Percentiles rank a stretch among this genome's conserved stretches.
These are phyloP conservation scores for Arthroderma uncinatum DNA, from an alignment of 2,329 filamentous ascomycete genomes.

Conservation along the genomic window DNA sequence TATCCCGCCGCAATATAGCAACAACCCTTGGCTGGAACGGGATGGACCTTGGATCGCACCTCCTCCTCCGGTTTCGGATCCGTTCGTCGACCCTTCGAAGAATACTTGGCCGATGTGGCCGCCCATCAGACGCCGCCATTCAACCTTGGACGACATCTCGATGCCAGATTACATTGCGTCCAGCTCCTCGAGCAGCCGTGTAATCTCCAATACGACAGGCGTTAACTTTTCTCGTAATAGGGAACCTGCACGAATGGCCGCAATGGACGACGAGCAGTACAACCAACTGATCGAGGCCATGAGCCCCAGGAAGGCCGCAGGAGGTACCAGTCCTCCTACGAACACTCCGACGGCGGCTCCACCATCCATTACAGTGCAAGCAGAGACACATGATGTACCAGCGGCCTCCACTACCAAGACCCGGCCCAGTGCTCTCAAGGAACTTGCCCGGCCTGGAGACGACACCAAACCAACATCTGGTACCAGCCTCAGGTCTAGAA, in stretches of 20 bases:
- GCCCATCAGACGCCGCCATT: constrained; percentile 23
- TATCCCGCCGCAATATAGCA: constrained; percentile 19
- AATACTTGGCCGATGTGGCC: constrained; percentile 17
- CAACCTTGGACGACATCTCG: constrained; percentile 35
- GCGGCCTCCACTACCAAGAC: constrained; percentile 5
- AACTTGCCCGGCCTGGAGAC: constrained; percentile 21
- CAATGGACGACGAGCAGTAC: constrained; percentile 29
- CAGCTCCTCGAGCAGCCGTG: constrained; percentile 31
- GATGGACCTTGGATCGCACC: constrained; percentile 22
- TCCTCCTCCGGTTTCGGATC: constrained; percentile 27
- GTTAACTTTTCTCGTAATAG: constrained; percentile 35
- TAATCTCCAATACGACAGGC: constrained; percentile 32
- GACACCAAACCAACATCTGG: constrained; percentile 24
- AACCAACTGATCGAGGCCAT: constrained; percentile 29
- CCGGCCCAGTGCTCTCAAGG: constrained; percentile 20
- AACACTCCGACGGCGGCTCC: constrained; percentile 21
- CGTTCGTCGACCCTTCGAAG: constrained; percentile 32
- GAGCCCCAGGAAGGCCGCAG: constrained; percentile 25
- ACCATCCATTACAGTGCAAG: neutral
- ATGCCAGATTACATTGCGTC: constrained; percentile 40
- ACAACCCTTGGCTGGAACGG: constrained; percentile 13
- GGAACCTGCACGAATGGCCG: constrained; percentile 25
- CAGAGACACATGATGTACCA: neutral
- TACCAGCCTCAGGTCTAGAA: constrained; percentile 22
- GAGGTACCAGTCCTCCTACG: constrained; percentile 23